phyloP scores from a whole-genome alignment of 257 asterid genomes.

The Echites panduratus region DNA sequence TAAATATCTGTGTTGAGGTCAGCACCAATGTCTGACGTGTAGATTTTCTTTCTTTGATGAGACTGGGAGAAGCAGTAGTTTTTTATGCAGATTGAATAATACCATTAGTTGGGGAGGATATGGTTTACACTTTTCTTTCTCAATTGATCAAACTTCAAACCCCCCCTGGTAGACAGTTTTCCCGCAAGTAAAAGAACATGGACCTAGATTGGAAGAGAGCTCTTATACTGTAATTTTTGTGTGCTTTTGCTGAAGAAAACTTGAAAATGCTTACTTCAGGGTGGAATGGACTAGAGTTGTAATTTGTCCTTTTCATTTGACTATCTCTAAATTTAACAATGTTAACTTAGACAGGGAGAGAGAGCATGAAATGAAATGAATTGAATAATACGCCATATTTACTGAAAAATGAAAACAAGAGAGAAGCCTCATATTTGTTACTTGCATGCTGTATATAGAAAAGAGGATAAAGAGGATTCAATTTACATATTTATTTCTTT shows the following conservation, averaged over 20 bases:
- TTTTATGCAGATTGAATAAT: not conserved
- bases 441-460: not conserved
- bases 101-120: not conserved
- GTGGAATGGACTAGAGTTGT: not conserved
- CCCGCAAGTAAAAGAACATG: no score
- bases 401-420: no score
- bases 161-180: not conserved
- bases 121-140: not conserved
- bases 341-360: no score
- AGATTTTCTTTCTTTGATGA: not conserved
- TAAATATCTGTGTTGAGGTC: not conserved
- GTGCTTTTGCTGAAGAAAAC: not conserved
- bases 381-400: no score
- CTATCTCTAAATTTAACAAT: not conserved
- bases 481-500: no score
- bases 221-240: not conserved
- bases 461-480: not conserved
- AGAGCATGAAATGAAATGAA: no score
- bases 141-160: not conserved
- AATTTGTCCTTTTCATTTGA: not conserved
- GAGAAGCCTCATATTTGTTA: not conserved
- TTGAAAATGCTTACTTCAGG: not conserved
- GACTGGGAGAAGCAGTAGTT: not conserved
- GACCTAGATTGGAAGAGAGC: no score
- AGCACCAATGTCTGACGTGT: not conserved